Evolutionary conservation across 352 stramenopile species (phyloP).

Genomic region (Phytopythium cucurbitacearum): DNA sequence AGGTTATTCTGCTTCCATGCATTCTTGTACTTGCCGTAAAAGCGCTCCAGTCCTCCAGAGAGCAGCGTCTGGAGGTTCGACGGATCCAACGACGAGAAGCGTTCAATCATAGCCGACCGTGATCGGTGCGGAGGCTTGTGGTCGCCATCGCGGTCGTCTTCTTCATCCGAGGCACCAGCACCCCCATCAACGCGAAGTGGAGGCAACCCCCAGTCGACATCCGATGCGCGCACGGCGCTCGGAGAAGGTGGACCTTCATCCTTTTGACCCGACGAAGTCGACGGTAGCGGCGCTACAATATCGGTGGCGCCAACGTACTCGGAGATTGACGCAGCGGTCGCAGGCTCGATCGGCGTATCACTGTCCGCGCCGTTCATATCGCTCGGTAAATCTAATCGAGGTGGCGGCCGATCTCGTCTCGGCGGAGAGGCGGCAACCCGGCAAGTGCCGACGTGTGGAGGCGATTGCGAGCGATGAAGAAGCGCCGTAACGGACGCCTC

Average conservation of each 20-base stretch:
- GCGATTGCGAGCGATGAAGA: too few relatives aligned
- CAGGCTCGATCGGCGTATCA: not conserved
- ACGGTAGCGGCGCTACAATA: not conserved
- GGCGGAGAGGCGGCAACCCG: too few relatives aligned
- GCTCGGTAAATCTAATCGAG: not conserved
- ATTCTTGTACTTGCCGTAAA: slow-evolving; percentile 40
- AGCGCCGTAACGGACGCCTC: too few relatives aligned
- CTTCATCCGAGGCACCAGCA: not conserved
- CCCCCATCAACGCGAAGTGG: too few relatives aligned
- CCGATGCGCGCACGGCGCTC: not conserved
- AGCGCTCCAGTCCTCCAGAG: slow-evolving; percentile 48
- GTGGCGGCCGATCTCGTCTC: too few relatives aligned
- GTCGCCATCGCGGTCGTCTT: not conserved
- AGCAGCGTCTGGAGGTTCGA: slow-evolving; percentile 53
- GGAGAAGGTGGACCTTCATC: not conserved
- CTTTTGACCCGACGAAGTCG: not conserved
- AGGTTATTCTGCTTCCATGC: slow-evolving; percentile 43
- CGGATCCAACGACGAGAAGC: slow-evolving; percentile 22
- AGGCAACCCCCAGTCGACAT: not conserved
- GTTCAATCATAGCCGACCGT: not conserved
- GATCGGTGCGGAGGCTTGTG: not conserved
- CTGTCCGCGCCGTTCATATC: too few relatives aligned
- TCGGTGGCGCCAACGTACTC: slow-evolving; percentile 5
- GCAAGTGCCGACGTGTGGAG: too few relatives aligned
- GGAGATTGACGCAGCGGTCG: not conserved